Evolutionary conservation across 495 filamentous ascomycete species (phyloP).

Genomic region (Lineolata rhizophorae): DNA sequence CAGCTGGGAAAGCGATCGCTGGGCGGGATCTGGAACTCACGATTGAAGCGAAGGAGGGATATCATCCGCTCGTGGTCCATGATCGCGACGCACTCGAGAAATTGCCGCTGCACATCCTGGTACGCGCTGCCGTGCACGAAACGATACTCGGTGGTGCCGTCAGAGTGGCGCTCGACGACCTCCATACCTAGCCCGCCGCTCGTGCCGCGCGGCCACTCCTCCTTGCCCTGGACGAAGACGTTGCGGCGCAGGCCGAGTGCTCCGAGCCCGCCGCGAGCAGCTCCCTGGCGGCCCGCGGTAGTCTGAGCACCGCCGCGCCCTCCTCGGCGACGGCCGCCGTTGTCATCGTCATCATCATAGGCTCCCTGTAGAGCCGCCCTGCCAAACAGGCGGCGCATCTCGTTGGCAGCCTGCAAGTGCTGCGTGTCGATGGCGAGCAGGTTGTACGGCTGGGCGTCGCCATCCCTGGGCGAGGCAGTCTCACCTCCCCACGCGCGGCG

Average conservation of each 20-base stretch:
- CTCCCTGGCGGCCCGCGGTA: constrained; percentile 46
- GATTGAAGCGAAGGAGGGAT: constrained; percentile 41
- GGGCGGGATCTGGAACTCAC: constrained; percentile 8
- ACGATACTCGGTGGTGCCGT: constrained; percentile 39
- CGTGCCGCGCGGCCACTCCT: constrained; percentile 67
- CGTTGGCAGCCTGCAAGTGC: constrained; percentile 67
- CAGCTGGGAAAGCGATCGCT: not conserved
- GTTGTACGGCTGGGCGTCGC: constrained; percentile 16
- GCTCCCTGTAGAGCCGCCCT: constrained; percentile 50
- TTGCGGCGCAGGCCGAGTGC: constrained; percentile 54
- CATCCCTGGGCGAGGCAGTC: constrained; percentile 9
- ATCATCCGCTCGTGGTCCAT: constrained; percentile 59
- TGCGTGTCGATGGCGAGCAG: constrained; percentile 46
- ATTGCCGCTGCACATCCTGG: constrained; percentile 50
- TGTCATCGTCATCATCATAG: constrained; percentile 24
- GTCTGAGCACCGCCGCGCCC: constrained; percentile 25
- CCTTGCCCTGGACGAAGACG: constrained; percentile 70
- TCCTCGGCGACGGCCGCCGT: constrained; percentile 21
- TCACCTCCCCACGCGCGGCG: constrained; percentile 6
- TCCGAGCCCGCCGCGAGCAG: constrained; percentile 40
- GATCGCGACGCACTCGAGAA: constrained; percentile 56
- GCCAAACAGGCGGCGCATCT: constrained; percentile 88
- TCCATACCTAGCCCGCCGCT: constrained; percentile 76
- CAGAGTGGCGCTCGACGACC: constrained; percentile 27
- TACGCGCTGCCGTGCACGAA: constrained; percentile 64